Evolutionary conservation across 2,329 filamentous ascomycete genomes (phyloP), one percentile per base, ranked within the genome.

Genomic region (Rutstroemia sp.): DNA sequence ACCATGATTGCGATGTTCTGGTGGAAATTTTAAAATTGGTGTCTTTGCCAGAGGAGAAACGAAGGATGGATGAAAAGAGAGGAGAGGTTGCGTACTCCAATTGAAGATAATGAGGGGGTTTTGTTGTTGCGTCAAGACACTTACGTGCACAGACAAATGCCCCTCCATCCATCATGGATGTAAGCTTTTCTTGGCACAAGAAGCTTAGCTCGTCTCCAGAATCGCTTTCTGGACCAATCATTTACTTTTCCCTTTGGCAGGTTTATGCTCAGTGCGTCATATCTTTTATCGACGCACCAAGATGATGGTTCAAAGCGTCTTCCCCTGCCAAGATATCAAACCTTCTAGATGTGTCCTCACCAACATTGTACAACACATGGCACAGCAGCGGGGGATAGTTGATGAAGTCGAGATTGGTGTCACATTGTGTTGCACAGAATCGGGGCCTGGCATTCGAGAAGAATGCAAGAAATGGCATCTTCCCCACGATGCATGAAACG

Each of bases 1-100:
- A 78, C 76, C 76, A 79, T 79, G 51, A 42, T 72, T 51, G 58
- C 10, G 16, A 19, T 19, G 19, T 42, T 19, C 19, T 63, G 59
- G 49, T 46, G 25, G 44, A 45, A 19, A 38, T 51, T n/a, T 4
- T 53, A 49, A n/a, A n/a, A 23, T n/a, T 16, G 1, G 19, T 48
- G 7, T 25, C 46, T 23, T 56, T 42, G 30, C 38, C 49, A 46
- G 10, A n/a, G 23, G 21, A 23, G n/a, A 39, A 19, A n/a, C 8
- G 51, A 23, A 25, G 30, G 48, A 23, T 51, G 23, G 48, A 12
- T 9, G 21, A 8, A 23, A 21, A 23, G 42, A 23, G 42, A 5
- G 21, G 23, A 21, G 42, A 23, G 21, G 21, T 12, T 34, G 30
- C 9, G 30, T 12, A 12, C 12, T 34, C 9, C 30, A 34, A 34